These are phyloP conservation scores for Neurospora sp. DNA, from an alignment of 495 filamentous ascomycete genomes.

Conservation along the genomic window DNA sequence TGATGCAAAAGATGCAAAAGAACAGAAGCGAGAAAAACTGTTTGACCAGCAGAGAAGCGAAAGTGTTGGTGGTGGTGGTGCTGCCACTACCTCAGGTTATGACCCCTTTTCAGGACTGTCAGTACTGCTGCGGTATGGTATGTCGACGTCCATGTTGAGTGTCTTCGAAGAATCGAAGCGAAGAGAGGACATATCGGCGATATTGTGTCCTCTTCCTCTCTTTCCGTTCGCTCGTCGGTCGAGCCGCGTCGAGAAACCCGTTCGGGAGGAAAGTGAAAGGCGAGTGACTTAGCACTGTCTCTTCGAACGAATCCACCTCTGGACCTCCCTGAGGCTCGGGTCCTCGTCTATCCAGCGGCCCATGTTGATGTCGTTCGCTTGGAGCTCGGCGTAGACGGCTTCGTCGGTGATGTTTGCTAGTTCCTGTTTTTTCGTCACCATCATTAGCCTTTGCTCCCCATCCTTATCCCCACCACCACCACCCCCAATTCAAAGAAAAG, in stretches of 20 bases:
- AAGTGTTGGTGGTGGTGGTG: background rate
- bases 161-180: background rate
- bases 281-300: background rate
- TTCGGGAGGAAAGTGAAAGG: too few relatives aligned
- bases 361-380: conserved; percentile 51
- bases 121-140: background rate
- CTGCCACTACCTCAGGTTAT: background rate
- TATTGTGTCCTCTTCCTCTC: background rate
- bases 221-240: background rate
- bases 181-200: background rate
- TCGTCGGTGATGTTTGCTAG: conserved; percentile 59
- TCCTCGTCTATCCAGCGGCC: conserved; percentile 70
- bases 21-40: conserved; percentile 1
- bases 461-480: background rate
- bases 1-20: background rate
- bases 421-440: conserved; percentile 38
- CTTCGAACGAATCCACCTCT: conserved; percentile 41
- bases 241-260: background rate
- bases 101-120: background rate
- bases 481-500: background rate
- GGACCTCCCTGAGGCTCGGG: conserved; percentile 43
- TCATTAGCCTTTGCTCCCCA: too few relatives aligned
- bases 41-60: background rate
- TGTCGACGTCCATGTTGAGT: background rate
- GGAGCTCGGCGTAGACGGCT: conserved; percentile 53